These are phyloP conservation scores for Penicillium lagena DNA, from an alignment of 495 filamentous ascomycete genomes.

Conservation along the genomic window DNA sequence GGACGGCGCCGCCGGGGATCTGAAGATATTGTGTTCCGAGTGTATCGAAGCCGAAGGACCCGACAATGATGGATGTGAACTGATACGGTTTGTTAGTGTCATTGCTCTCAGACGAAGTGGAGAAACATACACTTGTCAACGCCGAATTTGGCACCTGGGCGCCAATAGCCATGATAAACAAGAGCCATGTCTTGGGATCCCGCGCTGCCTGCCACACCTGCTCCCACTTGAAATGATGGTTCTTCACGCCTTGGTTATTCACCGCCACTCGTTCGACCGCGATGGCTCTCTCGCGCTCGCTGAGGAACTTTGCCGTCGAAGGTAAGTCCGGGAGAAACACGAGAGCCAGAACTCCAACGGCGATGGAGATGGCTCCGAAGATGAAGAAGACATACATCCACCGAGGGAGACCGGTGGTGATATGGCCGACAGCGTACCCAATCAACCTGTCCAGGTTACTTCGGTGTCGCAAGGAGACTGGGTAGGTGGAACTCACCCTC, in stretches of 20 bases:
- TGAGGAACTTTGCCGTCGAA: constrained; percentile 27
- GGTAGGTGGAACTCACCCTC: constrained; percentile 25
- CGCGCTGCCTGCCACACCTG: constrained; percentile 40
- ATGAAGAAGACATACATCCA: constrained; percentile 49
- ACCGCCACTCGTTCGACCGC: constrained; percentile 37
- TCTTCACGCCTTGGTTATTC: constrained; percentile 42
- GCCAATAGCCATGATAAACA: constrained; percentile 30
- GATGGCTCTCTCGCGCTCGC: constrained; percentile 31
- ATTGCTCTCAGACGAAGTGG: neutral
- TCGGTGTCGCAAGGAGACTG: neutral
- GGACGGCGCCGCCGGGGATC: constrained; percentile 40
- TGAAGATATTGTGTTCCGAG: constrained; percentile 51
- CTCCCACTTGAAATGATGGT: constrained; percentile 39
- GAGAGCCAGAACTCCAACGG: constrained; percentile 27
- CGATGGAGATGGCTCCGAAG: constrained; percentile 32
- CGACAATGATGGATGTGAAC: constrained; percentile 43
- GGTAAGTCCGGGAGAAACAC: constrained; percentile 39
- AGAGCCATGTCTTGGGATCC: constrained; percentile 45
- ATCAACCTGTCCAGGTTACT: constrained; percentile 29
- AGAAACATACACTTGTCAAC: constrained; percentile 26
- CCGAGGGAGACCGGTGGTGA: constrained; percentile 29
- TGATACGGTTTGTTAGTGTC: neutral
- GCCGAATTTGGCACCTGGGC: constrained; percentile 32
- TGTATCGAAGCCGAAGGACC: constrained; percentile 47
- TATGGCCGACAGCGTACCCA: constrained; percentile 49